Conservation (phyloP, 2,329 filamentous ascomycete genomes). For the Colletotrichum incanum region DNA sequence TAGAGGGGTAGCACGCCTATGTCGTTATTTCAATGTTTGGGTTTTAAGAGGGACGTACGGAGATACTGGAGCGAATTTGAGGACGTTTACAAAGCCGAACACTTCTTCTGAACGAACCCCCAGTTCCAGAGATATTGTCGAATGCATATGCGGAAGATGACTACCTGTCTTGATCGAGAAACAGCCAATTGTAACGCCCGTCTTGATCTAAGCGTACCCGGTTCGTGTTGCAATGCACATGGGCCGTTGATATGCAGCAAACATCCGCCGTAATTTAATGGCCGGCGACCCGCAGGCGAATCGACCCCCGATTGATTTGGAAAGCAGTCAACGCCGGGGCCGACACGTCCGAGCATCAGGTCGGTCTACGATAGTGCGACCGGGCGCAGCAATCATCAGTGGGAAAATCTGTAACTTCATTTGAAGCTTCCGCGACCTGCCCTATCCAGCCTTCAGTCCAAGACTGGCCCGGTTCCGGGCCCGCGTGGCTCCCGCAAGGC, state of each 20-base stretch:
- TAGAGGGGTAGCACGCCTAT: conserved; percentile 1
- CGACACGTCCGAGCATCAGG: background rate
- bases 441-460: too few species aligned
- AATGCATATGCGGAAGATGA: background rate
- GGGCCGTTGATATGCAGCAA: background rate
- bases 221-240: background rate
- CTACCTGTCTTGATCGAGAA: background rate
- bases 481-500: too few species aligned
- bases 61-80: background rate
- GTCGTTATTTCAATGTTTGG: background rate
- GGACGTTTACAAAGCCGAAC: background rate
- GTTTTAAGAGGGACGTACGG: background rate
- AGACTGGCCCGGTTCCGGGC: too few species aligned
- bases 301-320: background rate
- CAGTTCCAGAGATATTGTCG: background rate
- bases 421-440: background rate
- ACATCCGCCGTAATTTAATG: background rate
- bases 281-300: too few species aligned
- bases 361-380: background rate
- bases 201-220: background rate
- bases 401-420: conserved; percentile 4
- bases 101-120: background rate
- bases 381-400: background rate
- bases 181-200: background rate
- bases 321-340: background rate